Conservation (phyloP, 2,329 filamentous ascomycete genomes). For the Aspergillus tamarii region DNA sequence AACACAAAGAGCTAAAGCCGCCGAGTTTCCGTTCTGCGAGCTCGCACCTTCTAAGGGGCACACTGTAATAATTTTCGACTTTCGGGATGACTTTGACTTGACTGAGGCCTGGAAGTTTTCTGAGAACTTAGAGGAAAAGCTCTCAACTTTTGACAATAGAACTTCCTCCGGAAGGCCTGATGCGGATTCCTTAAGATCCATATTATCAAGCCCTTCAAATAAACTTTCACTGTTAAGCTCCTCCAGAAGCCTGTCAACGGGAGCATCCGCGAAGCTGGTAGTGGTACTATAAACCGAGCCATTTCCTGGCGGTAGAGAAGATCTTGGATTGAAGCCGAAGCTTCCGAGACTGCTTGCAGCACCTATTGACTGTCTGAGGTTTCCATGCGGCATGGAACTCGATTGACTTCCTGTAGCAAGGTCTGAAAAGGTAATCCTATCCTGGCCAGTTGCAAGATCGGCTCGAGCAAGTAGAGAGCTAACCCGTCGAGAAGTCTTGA, state of each 20-base stretch:
- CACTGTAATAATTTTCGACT: constrained; percentile 65
- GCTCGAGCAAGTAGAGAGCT: constrained; percentile 89
- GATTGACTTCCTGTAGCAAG: constrained; percentile 55
- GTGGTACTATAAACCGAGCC: constrained; percentile 52
- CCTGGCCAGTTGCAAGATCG: constrained; percentile 83
- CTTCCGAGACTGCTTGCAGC: constrained; percentile 67
- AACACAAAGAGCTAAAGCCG: constrained; percentile 60
- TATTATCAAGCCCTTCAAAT: constrained; percentile 70
- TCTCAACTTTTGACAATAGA: constrained; percentile 71
- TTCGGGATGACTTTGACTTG: constrained; percentile 28
- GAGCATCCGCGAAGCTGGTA: constrained; percentile 68
- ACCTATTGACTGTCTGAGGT: constrained; percentile 72
- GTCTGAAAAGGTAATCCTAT: constrained; percentile 78
- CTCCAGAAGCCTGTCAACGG: constrained; percentile 70
- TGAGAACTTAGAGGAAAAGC: constrained; percentile 60
- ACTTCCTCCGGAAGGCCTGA: constrained; percentile 74
- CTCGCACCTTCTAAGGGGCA: constrained; percentile 47
- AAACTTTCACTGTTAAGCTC: constrained; percentile 65
- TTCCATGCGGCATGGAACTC: constrained; percentile 43
- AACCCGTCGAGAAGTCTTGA: constrained; percentile 73
- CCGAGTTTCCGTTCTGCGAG: constrained; percentile 35
- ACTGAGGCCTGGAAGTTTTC: constrained; percentile 32
- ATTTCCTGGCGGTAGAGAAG: constrained; percentile 58
- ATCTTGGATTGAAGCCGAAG: constrained; percentile 55
- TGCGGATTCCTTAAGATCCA: constrained; percentile 73